Percentiles rank a stretch among this genome's conserved stretches.
These are phyloP conservation scores for Helianthus tuberosus DNA, from an alignment of 129 eudicot genomes.

Conservation along the genomic window DNA sequence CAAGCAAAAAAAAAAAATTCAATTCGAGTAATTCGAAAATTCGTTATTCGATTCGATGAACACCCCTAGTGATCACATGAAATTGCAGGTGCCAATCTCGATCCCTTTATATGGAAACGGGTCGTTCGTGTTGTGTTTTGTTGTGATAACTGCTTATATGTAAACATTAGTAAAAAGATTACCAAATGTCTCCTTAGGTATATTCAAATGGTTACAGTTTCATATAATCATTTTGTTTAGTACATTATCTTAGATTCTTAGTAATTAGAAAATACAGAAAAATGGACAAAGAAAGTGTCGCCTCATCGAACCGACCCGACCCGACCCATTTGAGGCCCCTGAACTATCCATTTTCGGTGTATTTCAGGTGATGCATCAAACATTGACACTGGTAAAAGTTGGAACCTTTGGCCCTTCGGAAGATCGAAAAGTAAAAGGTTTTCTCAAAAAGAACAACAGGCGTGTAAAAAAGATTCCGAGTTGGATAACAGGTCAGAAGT, in stretches of 20 bases:
- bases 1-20: too few species aligned
- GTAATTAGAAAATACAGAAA: not conserved
- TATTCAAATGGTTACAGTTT: not conserved
- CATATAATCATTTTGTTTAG: not conserved
- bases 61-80: not conserved
- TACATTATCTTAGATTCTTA: not conserved
- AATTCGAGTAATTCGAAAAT: too few species aligned
- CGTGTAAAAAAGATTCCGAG: conserved; percentile 26
- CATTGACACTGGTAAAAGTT: conserved; percentile 42
- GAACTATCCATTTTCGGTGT: not conserved
- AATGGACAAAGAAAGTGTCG: conserved; percentile 10
- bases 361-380: conserved; percentile 47
- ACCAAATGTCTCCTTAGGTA: conserved; percentile 1
- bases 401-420: conserved; percentile 72
- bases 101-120: not conserved
- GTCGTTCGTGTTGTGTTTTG: conserved; percentile 1
- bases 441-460: conserved; percentile 22
- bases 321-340: not conserved
- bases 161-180: not conserved
- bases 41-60: not conserved
- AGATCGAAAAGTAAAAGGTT: conserved; percentile 50
- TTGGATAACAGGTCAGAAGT: conserved; percentile 29
- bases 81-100: not conserved
- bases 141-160: not conserved
- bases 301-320: not conserved